Base-by-base conservation (phyloP, 2,329 filamentous ascomycete species). In the Penicillium italicum region DNA sequence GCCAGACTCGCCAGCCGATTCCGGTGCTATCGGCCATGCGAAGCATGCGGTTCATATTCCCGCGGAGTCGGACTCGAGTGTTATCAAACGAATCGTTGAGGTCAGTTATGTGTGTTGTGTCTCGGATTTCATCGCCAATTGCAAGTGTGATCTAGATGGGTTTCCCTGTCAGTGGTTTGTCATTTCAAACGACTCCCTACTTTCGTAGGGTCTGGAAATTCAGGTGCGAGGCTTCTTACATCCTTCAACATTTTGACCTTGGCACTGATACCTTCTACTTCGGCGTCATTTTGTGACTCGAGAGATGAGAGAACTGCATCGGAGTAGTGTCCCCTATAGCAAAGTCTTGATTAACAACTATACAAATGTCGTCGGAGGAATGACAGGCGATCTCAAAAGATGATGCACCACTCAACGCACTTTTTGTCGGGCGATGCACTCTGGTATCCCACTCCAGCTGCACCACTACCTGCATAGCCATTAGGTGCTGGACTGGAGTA, bases 21-120 rank as follows among this genome's bases (percentile, higher is more conserved):
- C 94, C 94, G 2, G 92, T 96, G 67, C 86, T 82, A 77, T 97
- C 85, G 5, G 94, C 94, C 94, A 99, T 99, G 51, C 93, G 72
- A 62, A 97, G 77, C 94, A 99, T 99, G 56, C 92, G 82, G 72
- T 91, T 96, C 94, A 99, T 97, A 18, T 95, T 97, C 51, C 93
- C 91, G 42, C 87, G 84, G 59, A 99, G 79, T 61, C 89, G 84
- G 50, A 91, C 77, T 33, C 92, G 81, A 50, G 93, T 95, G 66
- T 84, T 85, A 72, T 97, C 93, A 71, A 97, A 99, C 5, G 85
- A 84, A 69, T 96, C 90, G 74, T 97, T 97, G 87, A 99, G 96
- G 66, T 97, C 91, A 2, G 91, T 89, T 4, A 97, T 82, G 2
- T 90, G 87, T 2, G 90, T 90, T 14, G 89, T 94, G 61, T 96